Percentiles rank a stretch among this genome's conserved stretches.
Conservation (phyloP, 768 basidiomycete genomes). For the Thelephora aurantiotincta region DNA sequence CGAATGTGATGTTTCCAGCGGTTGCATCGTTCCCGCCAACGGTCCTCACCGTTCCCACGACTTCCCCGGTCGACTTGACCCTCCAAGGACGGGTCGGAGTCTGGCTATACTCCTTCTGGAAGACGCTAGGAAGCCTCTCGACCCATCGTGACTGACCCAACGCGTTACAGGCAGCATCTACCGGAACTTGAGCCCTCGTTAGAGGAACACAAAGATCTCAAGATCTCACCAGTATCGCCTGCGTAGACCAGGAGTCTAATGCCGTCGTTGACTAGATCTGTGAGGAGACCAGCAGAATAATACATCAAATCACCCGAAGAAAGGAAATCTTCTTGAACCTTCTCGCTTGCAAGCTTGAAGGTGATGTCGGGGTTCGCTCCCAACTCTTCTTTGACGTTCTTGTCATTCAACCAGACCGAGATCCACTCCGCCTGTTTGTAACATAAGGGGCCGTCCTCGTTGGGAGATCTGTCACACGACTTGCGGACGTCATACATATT, state of each 20-base stretch:
- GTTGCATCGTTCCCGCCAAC: conserved; percentile 21
- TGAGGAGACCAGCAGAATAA: conserved; percentile 34
- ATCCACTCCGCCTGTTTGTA: conserved; percentile 78
- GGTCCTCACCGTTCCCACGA: conserved; percentile 27
- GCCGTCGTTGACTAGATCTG: conserved; percentile 32
- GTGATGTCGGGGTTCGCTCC: conserved; percentile 47
- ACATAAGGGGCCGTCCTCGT: conserved; percentile 40
- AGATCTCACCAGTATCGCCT: conserved; percentile 17
- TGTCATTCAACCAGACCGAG: conserved; percentile 76
- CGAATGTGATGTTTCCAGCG: conserved; percentile 35
- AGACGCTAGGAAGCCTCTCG: conserved; percentile 22
- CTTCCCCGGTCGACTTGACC: conserved; percentile 16
- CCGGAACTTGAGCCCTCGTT: conserved; percentile 7
- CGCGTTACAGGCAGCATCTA: conserved; percentile 25
- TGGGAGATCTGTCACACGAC: background rate
- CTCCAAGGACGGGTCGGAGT: conserved; percentile 21
- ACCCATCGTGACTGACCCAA: conserved; percentile 30
- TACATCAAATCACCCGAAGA: conserved; percentile 33
- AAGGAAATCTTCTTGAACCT: conserved; percentile 33
- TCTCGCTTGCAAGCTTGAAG: conserved; percentile 26
- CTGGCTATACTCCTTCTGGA: conserved; percentile 22
- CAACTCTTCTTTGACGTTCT: conserved; percentile 62
- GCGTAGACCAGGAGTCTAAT: conserved; percentile 29
- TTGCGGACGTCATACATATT: conserved; percentile 87
- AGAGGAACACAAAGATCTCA: background rate